phyloP scores from a whole-genome alignment of 352 stramenopile genomes.

The Phytophthora cajani region DNA sequence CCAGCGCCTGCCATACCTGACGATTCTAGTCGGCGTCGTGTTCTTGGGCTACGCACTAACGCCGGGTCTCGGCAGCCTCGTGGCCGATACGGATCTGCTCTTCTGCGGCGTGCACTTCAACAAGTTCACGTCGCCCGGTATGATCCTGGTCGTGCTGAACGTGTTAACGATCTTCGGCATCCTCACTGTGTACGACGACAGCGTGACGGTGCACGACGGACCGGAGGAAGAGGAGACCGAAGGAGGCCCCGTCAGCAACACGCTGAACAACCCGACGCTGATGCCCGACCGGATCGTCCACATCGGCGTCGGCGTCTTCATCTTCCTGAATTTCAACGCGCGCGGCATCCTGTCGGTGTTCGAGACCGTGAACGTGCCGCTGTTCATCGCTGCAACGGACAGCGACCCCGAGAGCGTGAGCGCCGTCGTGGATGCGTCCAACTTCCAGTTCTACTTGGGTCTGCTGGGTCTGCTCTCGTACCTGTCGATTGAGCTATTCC shows the following conservation, averaged over 20 bases:
- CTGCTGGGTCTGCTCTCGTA: conserved; percentile 72
- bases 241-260: conserved; percentile 36
- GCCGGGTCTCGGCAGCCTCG: conserved; percentile 62
- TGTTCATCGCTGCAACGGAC: conserved; percentile 71
- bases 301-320: conserved; percentile 71
- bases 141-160: conserved; percentile 70
- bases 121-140: conserved; percentile 69
- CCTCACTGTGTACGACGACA: conserved; percentile 64
- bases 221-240: conserved; percentile 48
- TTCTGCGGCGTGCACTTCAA: conserved; percentile 70
- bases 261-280: conserved; percentile 46
- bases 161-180: conserved; percentile 67
- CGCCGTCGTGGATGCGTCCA: conserved; percentile 66
- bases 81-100: conserved; percentile 56
- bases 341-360: conserved; percentile 81
- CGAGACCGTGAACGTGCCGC: conserved; percentile 78
- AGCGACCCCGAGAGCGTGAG: conserved; percentile 54
- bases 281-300: conserved; percentile 67
- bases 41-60: conserved; percentile 78
- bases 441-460: conserved; percentile 83
- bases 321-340: conserved; percentile 79
- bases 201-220: conserved; percentile 58
- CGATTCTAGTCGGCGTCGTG: conserved; percentile 73
- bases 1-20: conserved; percentile 75
- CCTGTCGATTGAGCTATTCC: conserved; percentile 77